phyloP scores from a whole-genome alignment of 139 green algal genomes.

The Closterium sp. region DNA sequence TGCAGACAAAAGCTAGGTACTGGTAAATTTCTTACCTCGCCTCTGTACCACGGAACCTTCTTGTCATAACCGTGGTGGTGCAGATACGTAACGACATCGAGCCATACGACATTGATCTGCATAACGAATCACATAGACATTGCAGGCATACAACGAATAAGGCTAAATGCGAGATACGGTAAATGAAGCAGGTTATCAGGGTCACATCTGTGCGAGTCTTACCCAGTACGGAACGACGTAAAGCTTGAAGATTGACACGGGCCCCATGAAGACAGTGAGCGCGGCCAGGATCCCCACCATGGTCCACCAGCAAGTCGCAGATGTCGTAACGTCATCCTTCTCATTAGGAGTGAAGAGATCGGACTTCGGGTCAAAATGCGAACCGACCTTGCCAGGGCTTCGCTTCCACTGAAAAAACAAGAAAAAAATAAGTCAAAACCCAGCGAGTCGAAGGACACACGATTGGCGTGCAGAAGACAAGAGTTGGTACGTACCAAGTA shows the following conservation, averaged over 20 bases:
- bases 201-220: background rate
- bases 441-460: background rate
- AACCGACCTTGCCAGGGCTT: constrained; percentile 82
- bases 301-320: constrained; percentile 76
- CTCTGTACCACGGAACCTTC: constrained; percentile 90
- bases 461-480: background rate
- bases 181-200: background rate
- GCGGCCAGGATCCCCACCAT: constrained; percentile 79
- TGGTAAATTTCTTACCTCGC: constrained; percentile 36
- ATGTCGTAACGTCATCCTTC: constrained; percentile 62
- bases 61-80: constrained; percentile 85
- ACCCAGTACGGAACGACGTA: constrained; percentile 89
- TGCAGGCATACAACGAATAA: background rate
- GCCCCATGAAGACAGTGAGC: constrained; percentile 70
- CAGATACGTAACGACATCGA: constrained; percentile 95
- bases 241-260: constrained; percentile 78
- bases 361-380: constrained; percentile 87
- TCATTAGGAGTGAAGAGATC: constrained; percentile 73
- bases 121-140: background rate
- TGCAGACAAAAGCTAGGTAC: no score
- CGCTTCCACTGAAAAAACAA: constrained; percentile 35
- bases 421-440: background rate
- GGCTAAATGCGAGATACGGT: background rate
- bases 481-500: constrained; percentile 13
- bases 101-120: constrained; percentile 83